These are phyloP conservation scores for Cotoneaster glaucophyllus DNA, from an alignment of 306 rosid genomes.

Conservation along the genomic window DNA sequence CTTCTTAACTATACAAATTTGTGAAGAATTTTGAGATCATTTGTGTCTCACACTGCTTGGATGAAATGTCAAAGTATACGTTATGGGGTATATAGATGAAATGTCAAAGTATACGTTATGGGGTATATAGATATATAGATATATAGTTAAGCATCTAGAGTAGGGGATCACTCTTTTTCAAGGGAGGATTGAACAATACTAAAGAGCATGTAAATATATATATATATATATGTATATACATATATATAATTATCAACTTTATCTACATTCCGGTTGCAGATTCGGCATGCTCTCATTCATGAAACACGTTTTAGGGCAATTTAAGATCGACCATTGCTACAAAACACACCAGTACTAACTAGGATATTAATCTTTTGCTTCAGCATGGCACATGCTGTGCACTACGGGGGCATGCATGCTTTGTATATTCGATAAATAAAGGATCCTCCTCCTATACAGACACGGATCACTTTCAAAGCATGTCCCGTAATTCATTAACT, in stretches of 20 bases:
- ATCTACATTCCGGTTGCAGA: background rate
- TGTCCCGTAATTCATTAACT: conserved; percentile 26
- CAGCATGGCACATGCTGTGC: conserved; percentile 1
- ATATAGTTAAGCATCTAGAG: background rate
- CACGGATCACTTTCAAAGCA: conserved; percentile 31
- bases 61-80: background rate
- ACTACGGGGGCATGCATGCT: background rate
- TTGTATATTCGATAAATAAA: background rate
- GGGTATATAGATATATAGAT: background rate
- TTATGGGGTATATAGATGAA: background rate
- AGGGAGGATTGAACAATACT: background rate
- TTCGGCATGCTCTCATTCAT: background rate
- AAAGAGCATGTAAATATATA: background rate
- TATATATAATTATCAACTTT: background rate
- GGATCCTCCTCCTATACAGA: background rate
- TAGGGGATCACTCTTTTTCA: background rate
- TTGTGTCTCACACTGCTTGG: background rate
- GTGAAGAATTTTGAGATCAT: background rate
- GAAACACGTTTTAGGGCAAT: background rate
- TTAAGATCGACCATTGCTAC: background rate
- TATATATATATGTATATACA: too few relatives aligned
- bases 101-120: background rate
- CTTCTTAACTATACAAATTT: background rate
- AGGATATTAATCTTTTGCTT: background rate
- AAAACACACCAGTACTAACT: background rate